These are phyloP conservation scores for Nidula niveotomentosa DNA, from an alignment of 1,284 basidiomycete species.

Conservation along the genomic window DNA sequence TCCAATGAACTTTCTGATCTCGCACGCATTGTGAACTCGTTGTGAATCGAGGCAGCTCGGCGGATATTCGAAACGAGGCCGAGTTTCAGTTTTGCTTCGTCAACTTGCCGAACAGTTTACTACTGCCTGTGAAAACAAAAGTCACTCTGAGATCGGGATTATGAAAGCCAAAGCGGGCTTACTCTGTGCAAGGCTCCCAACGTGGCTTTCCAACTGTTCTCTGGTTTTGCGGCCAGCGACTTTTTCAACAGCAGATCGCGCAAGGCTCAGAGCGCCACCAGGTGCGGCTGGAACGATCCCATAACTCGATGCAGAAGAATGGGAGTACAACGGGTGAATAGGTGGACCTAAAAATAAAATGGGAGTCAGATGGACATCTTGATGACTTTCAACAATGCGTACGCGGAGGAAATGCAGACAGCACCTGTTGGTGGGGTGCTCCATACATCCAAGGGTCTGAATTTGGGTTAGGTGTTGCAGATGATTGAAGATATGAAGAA, in stretches of 20 bases:
- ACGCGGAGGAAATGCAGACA: conserved; percentile 33
- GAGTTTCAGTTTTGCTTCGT: conserved; percentile 22
- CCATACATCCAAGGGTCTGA: conserved; percentile 14
- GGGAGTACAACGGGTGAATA: conserved; percentile 16
- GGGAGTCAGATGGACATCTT: too few relatives aligned
- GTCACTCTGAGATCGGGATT: conserved; percentile 2
- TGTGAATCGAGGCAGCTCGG: too few relatives aligned
- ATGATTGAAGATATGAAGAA: conserved; percentile 11
- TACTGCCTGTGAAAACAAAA: conserved; percentile 28
- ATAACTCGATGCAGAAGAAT: conserved; percentile 17
- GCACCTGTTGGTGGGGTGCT: conserved; percentile 5
- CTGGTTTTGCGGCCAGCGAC: conserved; percentile 42
- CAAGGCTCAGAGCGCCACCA: conserved; percentile 29
- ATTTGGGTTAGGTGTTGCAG: conserved; percentile 8
- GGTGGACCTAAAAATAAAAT: conserved; percentile 13
- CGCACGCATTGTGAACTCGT: not conserved
- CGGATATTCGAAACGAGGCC: too few relatives aligned
- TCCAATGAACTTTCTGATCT: conserved; percentile 1
- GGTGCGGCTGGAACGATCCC: conserved; percentile 17
- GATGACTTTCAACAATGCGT: conserved; percentile 15
- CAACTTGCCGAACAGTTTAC: conserved; percentile 41
- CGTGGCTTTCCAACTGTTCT: conserved; percentile 36
- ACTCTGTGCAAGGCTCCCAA: conserved; percentile 38
- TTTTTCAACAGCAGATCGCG: conserved; percentile 39
- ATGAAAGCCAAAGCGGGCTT: conserved; percentile 15